Evolutionary conservation across 2,329 filamentous ascomycete genomes (phyloP).

Genomic region (Aspergillus sp.): DNA sequence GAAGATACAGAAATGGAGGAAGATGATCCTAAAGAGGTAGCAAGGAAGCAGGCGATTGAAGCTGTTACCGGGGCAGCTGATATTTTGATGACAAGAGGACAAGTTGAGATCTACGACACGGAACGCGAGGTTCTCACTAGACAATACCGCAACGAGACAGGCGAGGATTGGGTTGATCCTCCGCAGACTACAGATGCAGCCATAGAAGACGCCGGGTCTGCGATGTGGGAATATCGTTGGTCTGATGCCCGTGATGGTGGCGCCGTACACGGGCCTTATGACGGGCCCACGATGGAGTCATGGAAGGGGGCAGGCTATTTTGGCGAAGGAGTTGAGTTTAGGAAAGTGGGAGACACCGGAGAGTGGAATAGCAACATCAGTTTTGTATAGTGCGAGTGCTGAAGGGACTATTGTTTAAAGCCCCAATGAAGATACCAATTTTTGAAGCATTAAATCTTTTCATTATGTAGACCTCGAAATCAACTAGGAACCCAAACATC

Average conservation of each 20-base stretch:
- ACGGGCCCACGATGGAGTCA: slow-evolving; percentile 78
- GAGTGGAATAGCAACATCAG: slow-evolving; percentile 54
- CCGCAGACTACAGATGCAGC: slow-evolving; percentile 26
- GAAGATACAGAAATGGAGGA: slow-evolving; percentile 69
- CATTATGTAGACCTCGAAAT: slow-evolving; percentile 23
- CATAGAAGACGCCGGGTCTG: slow-evolving; percentile 32
- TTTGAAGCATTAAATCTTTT: slow-evolving; percentile 18
- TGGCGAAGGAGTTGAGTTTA: slow-evolving; percentile 78
- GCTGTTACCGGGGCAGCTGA: slow-evolving; percentile 87
- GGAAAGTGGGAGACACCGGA: slow-evolving; percentile 55
- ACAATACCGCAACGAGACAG: slow-evolving; percentile 80
- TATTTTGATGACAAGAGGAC: slow-evolving; percentile 76
- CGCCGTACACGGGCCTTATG: slow-evolving; percentile 81
- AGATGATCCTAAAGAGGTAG: slow-evolving; percentile 67
- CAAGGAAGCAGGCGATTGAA: slow-evolving; percentile 72
- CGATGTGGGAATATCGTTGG: slow-evolving; percentile 91
- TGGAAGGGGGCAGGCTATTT: slow-evolving; percentile 96
- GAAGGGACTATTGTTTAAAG: slow-evolving; percentile 10
- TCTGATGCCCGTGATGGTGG: slow-evolving; percentile 80
- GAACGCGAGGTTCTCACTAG: slow-evolving; percentile 81
- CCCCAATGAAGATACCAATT: slow-evolving; percentile 9
- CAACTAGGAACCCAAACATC: slow-evolving; percentile 22
- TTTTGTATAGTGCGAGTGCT: slow-evolving; percentile 48
- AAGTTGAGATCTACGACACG: slow-evolving; percentile 87
- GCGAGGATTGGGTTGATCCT: slow-evolving; percentile 75